Percentiles rank a stretch among this genome's conserved stretches.
These are phyloP conservation scores for Suillus sp. DNA, from an alignment of 768 basidiomycete species.

Conservation along the genomic window DNA sequence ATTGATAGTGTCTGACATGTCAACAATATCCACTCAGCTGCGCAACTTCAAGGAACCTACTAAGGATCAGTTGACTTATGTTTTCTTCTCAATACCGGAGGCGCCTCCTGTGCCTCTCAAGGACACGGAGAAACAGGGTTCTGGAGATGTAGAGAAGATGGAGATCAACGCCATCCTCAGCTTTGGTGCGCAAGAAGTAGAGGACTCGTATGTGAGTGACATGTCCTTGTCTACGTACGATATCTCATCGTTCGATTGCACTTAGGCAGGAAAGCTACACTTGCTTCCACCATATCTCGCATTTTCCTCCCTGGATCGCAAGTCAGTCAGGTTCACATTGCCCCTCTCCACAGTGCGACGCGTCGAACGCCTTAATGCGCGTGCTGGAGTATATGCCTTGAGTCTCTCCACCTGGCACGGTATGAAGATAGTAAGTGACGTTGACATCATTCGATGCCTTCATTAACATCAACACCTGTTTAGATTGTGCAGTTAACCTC, in stretches of 20 bases:
- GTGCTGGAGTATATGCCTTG: constrained; percentile 95
- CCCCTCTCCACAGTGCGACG: constrained; percentile 91
- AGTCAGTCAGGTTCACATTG: constrained; percentile 88
- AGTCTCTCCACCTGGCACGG: constrained; percentile 94
- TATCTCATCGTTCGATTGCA: constrained; percentile 6
- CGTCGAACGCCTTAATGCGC: constrained; percentile 91
- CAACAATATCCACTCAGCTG: constrained; percentile 84
- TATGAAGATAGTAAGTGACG: constrained; percentile 73
- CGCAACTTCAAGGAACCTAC: constrained; percentile 92
- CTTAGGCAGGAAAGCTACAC: constrained; percentile 88
- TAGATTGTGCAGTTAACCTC: constrained; percentile 93
- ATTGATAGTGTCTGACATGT: constrained; percentile 45
- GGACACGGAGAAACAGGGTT: constrained; percentile 29
- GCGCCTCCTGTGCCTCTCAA: constrained; percentile 22
- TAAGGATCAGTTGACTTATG: constrained; percentile 80
- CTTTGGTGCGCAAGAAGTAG: constrained; percentile 73
- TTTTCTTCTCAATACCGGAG: constrained; percentile 85
- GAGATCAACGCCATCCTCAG: constrained; percentile 90
- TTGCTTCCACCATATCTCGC: constrained; percentile 88
- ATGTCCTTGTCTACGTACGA: constrained; percentile 5
- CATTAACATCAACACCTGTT: neutral
- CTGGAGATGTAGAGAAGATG: constrained; percentile 62
- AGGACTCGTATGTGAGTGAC: constrained; percentile 87
- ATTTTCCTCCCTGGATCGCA: constrained; percentile 88
- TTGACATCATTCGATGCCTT: neutral